Evolutionary conservation across 768 basidiomycete genomes (phyloP), one percentile per base, ranked within the genome.

Genomic region (Leccinellum albellum): DNA sequence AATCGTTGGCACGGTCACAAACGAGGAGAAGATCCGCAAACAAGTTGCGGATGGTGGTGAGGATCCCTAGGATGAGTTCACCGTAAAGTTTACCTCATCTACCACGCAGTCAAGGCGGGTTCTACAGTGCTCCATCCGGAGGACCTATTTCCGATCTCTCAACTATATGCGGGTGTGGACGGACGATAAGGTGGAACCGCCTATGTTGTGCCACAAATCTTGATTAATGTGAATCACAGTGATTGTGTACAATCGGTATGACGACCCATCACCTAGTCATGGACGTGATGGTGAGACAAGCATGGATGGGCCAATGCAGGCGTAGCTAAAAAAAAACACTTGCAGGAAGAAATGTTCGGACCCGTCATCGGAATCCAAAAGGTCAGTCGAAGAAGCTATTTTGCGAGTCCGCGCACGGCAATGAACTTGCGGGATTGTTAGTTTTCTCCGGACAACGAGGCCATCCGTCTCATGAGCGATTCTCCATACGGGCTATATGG

Each of bases 401-500:
- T 21, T 2, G 0, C 37, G 15, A 6, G 15, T 20, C 23, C 17
- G 23, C 15, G 33, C 42, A 20, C 3, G 9, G 17, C 17, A 4
- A 48, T 35, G 7, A 3, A 55, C 29, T 4, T 37, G 24, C 35
- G 17, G 20, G 9, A 32, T 17, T 7, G 12, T 35, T 51, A 90
- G 89, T 89, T 93, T 21, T 76, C 81, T 9, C 85, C 85, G 0
- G 97, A 98, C 69, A 88, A 87, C 46, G 94, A 96, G 69, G 97
- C 97, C 1, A 74, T 98, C 54, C 69, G 73, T 17, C 81, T 98
- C 32, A 99, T 99, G 91, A 98, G 98, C 71, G 94, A 98, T 70
- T 97, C 95, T 15, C 84, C 83, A 0, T 98, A 95, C 67, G 97
- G 97, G 14, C 79, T 99, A 20, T 99, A 32, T 99, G 96, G 97